A percentile compares a stretch with the other conserved stretches of the same genome.
Conservation (phyloP, 345 rosid species). For the Rhodamnia rubescens region DNA sequence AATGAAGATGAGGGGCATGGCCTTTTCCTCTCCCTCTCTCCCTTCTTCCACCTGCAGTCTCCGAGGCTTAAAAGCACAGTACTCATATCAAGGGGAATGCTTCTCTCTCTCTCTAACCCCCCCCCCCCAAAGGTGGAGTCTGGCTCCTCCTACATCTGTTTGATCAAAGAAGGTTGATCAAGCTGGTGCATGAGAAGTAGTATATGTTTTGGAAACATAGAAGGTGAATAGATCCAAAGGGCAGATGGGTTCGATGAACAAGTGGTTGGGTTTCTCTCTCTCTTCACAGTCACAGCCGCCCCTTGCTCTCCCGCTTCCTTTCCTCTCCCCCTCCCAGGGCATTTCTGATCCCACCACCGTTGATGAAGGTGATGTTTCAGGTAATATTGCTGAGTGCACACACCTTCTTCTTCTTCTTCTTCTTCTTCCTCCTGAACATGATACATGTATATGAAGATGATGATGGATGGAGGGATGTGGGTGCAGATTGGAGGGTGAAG, state of each 20-base stretch:
- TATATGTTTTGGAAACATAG: not conserved
- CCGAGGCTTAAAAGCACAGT: not conserved
- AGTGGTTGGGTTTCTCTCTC: slow-evolving; percentile 81
- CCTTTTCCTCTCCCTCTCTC: not conserved
- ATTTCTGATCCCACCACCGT: not conserved
- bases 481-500: slow-evolving; percentile 60
- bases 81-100: not conserved
- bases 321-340: slow-evolving; percentile 9
- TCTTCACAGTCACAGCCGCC: slow-evolving; percentile 11
- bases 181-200: not conserved
- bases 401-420: not conserved
- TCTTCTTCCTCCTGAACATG: not conserved
- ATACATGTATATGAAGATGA: not conserved
- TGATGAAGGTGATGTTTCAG: not conserved
- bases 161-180: not conserved
- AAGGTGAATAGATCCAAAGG: not conserved
- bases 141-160: not conserved
- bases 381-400: not conserved
- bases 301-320: not conserved
- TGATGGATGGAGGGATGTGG: not conserved
- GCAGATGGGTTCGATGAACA: slow-evolving; percentile 40
- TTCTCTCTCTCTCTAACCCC: not conserved
- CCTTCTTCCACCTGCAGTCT: not conserved
- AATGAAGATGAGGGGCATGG: not conserved
- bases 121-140: not conserved